Evolutionary conservation across 768 basidiomycete species (phyloP).

Genomic region (Phylloporus sp.): DNA sequence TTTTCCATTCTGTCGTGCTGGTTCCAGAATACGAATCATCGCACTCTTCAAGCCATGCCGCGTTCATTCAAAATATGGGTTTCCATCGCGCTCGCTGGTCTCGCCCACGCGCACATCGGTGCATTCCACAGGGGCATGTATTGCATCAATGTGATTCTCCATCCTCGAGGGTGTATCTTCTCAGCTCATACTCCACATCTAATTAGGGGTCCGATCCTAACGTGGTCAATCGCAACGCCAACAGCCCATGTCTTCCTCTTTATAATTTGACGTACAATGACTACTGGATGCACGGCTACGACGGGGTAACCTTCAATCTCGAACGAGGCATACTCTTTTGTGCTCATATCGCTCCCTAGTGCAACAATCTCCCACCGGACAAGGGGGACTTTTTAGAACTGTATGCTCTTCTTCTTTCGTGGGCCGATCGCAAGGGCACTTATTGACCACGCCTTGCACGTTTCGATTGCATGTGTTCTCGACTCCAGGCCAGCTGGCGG

Average conservation of each 20-base stretch:
- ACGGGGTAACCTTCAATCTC: slow-evolving; percentile 1
- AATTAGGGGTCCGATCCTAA: neutral
- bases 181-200: neutral
- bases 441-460: too few relatives aligned
- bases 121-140: neutral
- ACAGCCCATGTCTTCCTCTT: neutral
- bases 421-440: neutral
- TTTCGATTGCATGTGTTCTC: neutral
- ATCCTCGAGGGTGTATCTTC: neutral
- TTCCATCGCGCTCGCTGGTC: slow-evolving; percentile 8
- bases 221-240: neutral
- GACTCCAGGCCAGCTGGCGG: slow-evolving; percentile 1
- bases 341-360: slow-evolving; percentile 4
- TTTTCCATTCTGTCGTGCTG: slow-evolving; percentile 4
- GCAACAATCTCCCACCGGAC: neutral
- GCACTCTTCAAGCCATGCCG: neutral
- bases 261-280: neutral
- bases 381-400: neutral
- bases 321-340: neutral
- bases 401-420: slow-evolving; percentile 4
- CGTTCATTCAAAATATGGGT: slow-evolving; percentile 3
- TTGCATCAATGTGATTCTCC: slow-evolving; percentile 2
- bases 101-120: slow-evolving; percentile 5
- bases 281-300: slow-evolving; percentile 1
- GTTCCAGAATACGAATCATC: slow-evolving; percentile 1